These are phyloP conservation scores for Alternaria brassicae DNA, from an alignment of 2,329 filamentous ascomycete genomes.

Conservation along the genomic window DNA sequence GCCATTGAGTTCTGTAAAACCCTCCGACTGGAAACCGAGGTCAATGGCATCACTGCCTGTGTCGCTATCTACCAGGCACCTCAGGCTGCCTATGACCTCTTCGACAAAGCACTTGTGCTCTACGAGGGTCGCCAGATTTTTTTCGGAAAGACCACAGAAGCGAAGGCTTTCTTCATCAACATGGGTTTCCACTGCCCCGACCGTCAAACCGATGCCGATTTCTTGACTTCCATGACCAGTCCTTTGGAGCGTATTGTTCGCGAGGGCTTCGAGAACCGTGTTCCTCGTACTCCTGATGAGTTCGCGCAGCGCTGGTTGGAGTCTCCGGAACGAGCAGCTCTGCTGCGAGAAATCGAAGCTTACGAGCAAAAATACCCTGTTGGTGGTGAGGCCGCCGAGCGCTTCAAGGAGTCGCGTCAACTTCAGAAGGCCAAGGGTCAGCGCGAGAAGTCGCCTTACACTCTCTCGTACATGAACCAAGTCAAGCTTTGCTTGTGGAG, in stretches of 20 bases:
- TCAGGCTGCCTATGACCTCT: constrained; percentile 71
- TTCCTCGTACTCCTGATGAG: constrained; percentile 59
- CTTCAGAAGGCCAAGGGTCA: constrained; percentile 56
- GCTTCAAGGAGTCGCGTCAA: constrained; percentile 56
- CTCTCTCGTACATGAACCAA: constrained; percentile 78
- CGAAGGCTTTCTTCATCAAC: constrained; percentile 72
- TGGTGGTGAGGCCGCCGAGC: constrained; percentile 54
- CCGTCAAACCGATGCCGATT: constrained; percentile 76
- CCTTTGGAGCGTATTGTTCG: constrained; percentile 56
- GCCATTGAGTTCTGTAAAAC: constrained; percentile 78
- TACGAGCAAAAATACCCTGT: constrained; percentile 57
- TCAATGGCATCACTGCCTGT: constrained; percentile 69
- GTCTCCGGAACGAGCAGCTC: constrained; percentile 57
- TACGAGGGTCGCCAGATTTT: constrained; percentile 75
- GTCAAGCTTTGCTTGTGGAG: constrained; percentile 80
- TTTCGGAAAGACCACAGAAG: constrained; percentile 69
- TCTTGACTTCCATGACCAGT: constrained; percentile 75
- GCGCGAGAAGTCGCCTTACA: constrained; percentile 79
- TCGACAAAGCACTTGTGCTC: constrained; percentile 73
- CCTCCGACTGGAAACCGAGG: constrained; percentile 70
- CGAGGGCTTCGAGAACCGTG: constrained; percentile 54
- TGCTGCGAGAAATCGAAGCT: constrained; percentile 55
- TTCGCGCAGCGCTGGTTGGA: constrained; percentile 62
- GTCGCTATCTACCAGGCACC: constrained; percentile 79
- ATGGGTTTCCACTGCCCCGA: constrained; percentile 76